Base-by-base conservation (phyloP, 495 filamentous ascomycete genomes). In the Aspergillus affinis region DNA sequence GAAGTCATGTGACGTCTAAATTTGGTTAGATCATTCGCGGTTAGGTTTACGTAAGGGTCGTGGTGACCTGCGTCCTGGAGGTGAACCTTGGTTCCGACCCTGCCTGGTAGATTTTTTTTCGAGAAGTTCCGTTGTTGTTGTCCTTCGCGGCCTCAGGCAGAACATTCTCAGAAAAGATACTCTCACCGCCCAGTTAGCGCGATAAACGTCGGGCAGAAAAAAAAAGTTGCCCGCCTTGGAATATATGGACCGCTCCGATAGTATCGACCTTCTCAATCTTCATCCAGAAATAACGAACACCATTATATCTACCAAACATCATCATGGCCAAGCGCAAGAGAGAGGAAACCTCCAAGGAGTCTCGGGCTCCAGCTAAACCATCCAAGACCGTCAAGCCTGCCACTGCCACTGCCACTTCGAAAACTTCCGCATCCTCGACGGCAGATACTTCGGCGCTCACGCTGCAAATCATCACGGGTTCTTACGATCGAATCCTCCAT, bases 401-500 rank as follows among this genome's bases (percentile, higher is more conserved):
- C 30, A 32, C 6, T 8, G 29, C 67, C 36, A 61, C 66, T 13
- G 64, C 54, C 3, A 51, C 67, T 48, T 59, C 72, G 63, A 56
- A 29, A 52, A 17, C 19, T 63, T 57, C 60, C 66, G 44, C 53
- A 26, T 44, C 63, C 10, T 29, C 58, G 20, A 59, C 65, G 26
- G 51, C 59, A 20, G 69, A 74, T 60, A 61, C 13, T 50, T 57
- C 69, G 44, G 70, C 80, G 44, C 60, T 84, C 50, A 90, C 85
- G 0, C 78, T 98, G 54, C 94, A 98, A 70, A 88, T 99, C 57
- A 81, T 97, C 52, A 90, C 92, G 20, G 94, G 94, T 18, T 97
- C 93, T 59, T 99, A 99, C 76, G 94, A 99, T 68, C 86, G 91
- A 57, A 85, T 93, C 47, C 82, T 99, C 47, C 94, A 99, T 74